Evolutionary conservation across 495 filamentous ascomycete genomes (phyloP), one percentile per base, ranked within the genome.

Genomic region (Tuber microsphaerosporum): DNA sequence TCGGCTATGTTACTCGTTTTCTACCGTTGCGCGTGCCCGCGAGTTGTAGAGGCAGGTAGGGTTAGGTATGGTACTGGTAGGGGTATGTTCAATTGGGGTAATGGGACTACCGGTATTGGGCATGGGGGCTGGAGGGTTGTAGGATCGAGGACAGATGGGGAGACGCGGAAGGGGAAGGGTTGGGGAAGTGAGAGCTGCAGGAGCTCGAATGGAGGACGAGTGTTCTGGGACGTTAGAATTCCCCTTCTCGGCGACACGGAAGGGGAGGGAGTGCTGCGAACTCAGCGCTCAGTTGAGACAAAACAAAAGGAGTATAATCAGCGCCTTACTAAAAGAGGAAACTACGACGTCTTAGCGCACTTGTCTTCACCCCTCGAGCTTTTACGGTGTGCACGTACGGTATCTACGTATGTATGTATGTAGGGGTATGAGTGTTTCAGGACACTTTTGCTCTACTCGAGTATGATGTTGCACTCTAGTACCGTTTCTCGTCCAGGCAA

Each of bases 1-100:
- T 72, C 48, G 73, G 51, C 76, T 73, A 56, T 72, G 75, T 71
- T 78, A 78, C 74, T 76, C 26, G n/a, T 26, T 65, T 65, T 31
- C 26, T 31, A 31, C 9, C 0, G 26, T 17, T 65, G 56, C 56
- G 56, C 26, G 56, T 31, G 56, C n/a, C 56, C 26, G 20, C 22
- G 19, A 51, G 22, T 41, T 41, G 2, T 41, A 41, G 39, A 41
- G 45, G 45, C 5, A n/a, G 22, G 22, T 9, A n/a, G 48, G 20
- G 48, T 56, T 56, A 20, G 20, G 7, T 51, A 51, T 19, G 7
- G 20, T 46, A 46, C 45, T 6, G 39, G 39, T 41, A 41, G 39
- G 39, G 39, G 39, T 5, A 3, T 41, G 39, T 41, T 41, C 39
- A 41, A 41, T 41, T 41, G 39, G 39, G 39, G 39, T 41, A 22